These are phyloP conservation scores for Striga asiatica DNA, from an alignment of 257 asterid species.

Conservation along the genomic window DNA sequence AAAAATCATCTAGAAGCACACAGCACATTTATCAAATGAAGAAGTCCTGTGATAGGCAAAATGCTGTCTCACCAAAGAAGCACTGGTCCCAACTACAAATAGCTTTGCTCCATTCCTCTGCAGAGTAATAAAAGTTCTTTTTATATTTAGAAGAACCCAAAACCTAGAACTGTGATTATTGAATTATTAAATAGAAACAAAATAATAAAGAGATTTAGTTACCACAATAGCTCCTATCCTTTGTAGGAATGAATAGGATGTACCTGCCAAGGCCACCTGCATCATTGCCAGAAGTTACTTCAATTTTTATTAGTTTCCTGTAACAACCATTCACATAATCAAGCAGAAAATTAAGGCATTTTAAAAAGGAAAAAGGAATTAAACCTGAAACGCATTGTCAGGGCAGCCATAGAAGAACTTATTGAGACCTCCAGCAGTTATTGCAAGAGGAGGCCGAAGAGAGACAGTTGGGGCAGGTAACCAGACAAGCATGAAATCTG, in stretches of 20 bases:
- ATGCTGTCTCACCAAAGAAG: conserved; percentile 60
- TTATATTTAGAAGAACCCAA: conserved; percentile 6
- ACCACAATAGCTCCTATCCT: conserved; percentile 87
- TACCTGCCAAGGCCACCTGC: conserved; percentile 92
- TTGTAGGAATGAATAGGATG: conserved; percentile 66
- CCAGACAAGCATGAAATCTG: conserved; percentile 99
- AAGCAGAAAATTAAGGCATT: conserved; percentile 5
- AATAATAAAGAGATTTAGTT: conserved; percentile 1
- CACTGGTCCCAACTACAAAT: conserved; percentile 82
- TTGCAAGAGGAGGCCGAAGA: conserved; percentile 58
- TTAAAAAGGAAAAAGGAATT: neutral
- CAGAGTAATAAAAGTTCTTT: conserved; percentile 12
- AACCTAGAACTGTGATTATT: neutral
- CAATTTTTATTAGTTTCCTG: no score
- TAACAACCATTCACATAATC: neutral
- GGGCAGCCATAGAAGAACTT: conserved; percentile 88
- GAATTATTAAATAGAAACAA: neutral
- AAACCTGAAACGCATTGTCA: conserved; percentile 94
- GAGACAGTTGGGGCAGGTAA: conserved; percentile 95
- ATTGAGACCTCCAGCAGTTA: conserved; percentile 49
- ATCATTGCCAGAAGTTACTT: neutral
- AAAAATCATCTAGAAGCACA: no score
- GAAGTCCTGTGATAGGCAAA: neutral
- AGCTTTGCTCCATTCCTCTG: conserved; percentile 95
- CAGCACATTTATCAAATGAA: neutral